Evolutionary conservation across 148 eudicot species (phyloP), one percentile per base, ranked within the genome.

Genomic region (Silene conica): DNA sequence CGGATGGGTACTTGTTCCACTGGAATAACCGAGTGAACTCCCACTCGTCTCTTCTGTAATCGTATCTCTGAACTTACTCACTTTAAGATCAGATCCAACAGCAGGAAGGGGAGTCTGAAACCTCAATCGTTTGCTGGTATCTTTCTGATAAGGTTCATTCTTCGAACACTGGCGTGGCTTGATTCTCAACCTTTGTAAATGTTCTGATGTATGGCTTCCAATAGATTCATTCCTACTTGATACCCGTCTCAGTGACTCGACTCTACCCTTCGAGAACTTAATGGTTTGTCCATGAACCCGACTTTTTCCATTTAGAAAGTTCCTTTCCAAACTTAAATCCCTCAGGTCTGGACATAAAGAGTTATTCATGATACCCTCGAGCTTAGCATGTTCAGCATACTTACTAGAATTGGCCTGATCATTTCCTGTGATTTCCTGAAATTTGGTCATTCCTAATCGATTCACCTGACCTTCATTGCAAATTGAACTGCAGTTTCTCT

Each of bases 21-120:
- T 61, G 63, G 90, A 81, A 69, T 84, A 80, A 77, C 69, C 34
- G 48, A 67, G 43, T 70, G 82, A 77, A 25, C 18, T 50, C 18
- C 55, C 11, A 12, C 70, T 55, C 21, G 82, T 69, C 66, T 72
- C 81, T 20, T 81, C 85, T 67, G 83, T 78, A 38, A 68, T 6
- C 43, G 43, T 38, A 34, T 34, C 41, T 34, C 41, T 34, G 0
- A 34, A 34, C 41, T 34, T 72, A 34, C 63, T 71, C 70, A 9
- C 38, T 23, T 62, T 76, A 28, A 25, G 67, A 71, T 62, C 65
- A 21, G 9, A 12, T 46, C 8, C 8, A 46, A 6, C 50, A 4
- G 8, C 8, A n/a, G n/a, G n/a, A n/a, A n/a, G n/a, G n/a, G n/a
- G 69, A 22, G 70, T 52, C 25, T 73, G 69, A 11, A 70, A 62